Conservation (phyloP, 495 filamentous ascomycete species). For the Penicillium silybi region DNA sequence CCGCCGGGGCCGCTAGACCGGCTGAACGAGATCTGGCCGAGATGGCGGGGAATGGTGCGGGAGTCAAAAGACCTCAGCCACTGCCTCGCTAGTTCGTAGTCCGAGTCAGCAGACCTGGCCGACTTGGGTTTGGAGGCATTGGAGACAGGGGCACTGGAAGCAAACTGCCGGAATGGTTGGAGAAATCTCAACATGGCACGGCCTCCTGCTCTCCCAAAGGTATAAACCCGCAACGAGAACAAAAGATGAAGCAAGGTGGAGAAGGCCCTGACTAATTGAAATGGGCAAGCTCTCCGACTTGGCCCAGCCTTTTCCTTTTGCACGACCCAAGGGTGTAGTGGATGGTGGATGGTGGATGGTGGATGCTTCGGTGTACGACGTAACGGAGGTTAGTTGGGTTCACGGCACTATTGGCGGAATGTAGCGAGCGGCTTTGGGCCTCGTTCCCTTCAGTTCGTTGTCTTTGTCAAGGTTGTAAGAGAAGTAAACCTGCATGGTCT, state of each 20-base stretch:
- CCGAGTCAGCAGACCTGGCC: conserved; percentile 39
- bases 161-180: conserved; percentile 5
- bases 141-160: conserved; percentile 1
- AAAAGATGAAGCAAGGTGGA: neutral
- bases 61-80: conserved; percentile 69
- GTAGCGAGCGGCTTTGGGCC: too few relatives aligned
- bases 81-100: conserved; percentile 64
- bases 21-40: conserved; percentile 68
- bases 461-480: too few relatives aligned
- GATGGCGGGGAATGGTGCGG: conserved; percentile 58
- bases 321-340: too few relatives aligned
- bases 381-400: too few relatives aligned
- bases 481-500: too few relatives aligned
- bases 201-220: neutral
- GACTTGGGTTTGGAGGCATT: neutral
- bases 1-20: conserved; percentile 91
- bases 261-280: conserved; percentile 13
- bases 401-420: too few relatives aligned
- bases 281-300: neutral
- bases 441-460: too few relatives aligned
- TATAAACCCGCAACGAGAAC: neutral
- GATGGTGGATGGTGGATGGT: too few relatives aligned
- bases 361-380: too few relatives aligned
- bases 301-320: neutral
- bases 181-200: neutral